A percentile compares a stretch with the other conserved stretches of the same genome.
Conservation (phyloP, 1,284 basidiomycete genomes). For the Paramarasmius palmivorus region DNA sequence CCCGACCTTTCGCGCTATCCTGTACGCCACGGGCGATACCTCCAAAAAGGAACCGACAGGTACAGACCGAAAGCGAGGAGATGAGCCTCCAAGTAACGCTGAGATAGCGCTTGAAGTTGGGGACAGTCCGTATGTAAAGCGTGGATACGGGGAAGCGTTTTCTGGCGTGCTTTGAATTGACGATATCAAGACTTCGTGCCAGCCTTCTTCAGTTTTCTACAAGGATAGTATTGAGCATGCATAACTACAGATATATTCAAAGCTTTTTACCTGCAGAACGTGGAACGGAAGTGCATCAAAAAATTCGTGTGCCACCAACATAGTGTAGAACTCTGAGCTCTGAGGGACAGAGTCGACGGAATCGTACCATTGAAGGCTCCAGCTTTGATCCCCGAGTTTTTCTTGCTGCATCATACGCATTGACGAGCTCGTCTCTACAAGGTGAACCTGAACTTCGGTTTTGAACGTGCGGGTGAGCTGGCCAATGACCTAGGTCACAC, state of each 20-base stretch:
- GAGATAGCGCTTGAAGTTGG: slow-evolving; percentile 65
- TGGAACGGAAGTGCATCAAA: slow-evolving; percentile 97
- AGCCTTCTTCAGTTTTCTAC: slow-evolving; percentile 79
- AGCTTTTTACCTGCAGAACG: slow-evolving; percentile 71
- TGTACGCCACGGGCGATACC: slow-evolving; percentile 73
- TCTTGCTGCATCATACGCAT: slow-evolving; percentile 67
- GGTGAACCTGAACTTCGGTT: slow-evolving; percentile 57
- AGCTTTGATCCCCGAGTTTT: slow-evolving; percentile 43
- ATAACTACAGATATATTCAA: neutral
- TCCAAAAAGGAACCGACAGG: slow-evolving; percentile 76
- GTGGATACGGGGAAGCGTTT: slow-evolving; percentile 24
- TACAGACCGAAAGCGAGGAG: slow-evolving; percentile 66
- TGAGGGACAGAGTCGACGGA: slow-evolving; percentile 66
- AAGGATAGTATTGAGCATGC: slow-evolving; percentile 4
- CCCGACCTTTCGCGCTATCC: slow-evolving; percentile 66
- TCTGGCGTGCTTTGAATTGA: slow-evolving; percentile 3
- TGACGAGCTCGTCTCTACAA: slow-evolving; percentile 79
- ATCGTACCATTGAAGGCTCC: slow-evolving; percentile 72
- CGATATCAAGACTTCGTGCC: slow-evolving; percentile 85
- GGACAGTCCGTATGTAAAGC: slow-evolving; percentile 70
- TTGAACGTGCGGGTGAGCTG: slow-evolving; percentile 45
- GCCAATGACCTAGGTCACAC: slow-evolving; percentile 47
- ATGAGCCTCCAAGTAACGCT: slow-evolving; percentile 67
- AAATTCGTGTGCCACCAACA: slow-evolving; percentile 95
- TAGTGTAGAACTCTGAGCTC: slow-evolving; percentile 68